These are phyloP conservation scores for Microthlaspi erraticum DNA, from an alignment of 345 rosid genomes.

Conservation along the genomic window DNA sequence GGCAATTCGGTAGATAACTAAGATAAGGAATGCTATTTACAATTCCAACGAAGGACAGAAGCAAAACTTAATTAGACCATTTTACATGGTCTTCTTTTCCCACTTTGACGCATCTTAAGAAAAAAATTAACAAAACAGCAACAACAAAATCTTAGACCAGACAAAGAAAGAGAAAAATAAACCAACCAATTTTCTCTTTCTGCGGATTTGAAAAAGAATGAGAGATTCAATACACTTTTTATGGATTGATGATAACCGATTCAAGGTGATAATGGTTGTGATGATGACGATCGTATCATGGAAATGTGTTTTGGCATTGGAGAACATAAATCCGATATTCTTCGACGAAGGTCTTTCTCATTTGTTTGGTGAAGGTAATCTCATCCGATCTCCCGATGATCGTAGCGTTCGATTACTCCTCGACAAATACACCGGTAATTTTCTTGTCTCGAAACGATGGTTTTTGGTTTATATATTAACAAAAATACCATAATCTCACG, in stretches of 20 bases:
- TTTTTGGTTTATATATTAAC: neutral
- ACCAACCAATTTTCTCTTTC: constrained; percentile 1
- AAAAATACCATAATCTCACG: neutral
- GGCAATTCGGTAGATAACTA: constrained; percentile 27
- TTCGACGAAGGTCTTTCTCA: constrained; percentile 84
- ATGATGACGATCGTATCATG: constrained; percentile 10
- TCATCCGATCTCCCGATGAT: constrained; percentile 76
- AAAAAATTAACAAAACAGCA: constrained; percentile 18
- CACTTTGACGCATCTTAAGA: constrained; percentile 43
- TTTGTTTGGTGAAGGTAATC: constrained; percentile 83
- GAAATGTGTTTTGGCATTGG: constrained; percentile 36
- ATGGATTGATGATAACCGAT: constrained; percentile 2
- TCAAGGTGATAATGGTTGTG: constrained; percentile 5
- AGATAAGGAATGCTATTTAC: neutral
- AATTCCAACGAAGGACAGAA: constrained; percentile 1
- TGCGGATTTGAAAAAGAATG: constrained; percentile 18
- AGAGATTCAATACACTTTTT: constrained; percentile 17
- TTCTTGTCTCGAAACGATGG: constrained; percentile 8
- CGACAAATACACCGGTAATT: constrained; percentile 71
- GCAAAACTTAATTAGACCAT: constrained; percentile 36
- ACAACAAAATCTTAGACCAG: constrained; percentile 23
- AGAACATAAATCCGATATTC: constrained; percentile 41
- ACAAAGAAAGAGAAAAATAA: constrained; percentile 31
- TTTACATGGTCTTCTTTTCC: constrained; percentile 39
- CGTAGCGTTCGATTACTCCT: constrained; percentile 85